Evolutionary conservation across 106 monocot genomes (phyloP), one percentile per base, ranked within the genome.

Genomic region (Dactylorhiza incarnata): DNA sequence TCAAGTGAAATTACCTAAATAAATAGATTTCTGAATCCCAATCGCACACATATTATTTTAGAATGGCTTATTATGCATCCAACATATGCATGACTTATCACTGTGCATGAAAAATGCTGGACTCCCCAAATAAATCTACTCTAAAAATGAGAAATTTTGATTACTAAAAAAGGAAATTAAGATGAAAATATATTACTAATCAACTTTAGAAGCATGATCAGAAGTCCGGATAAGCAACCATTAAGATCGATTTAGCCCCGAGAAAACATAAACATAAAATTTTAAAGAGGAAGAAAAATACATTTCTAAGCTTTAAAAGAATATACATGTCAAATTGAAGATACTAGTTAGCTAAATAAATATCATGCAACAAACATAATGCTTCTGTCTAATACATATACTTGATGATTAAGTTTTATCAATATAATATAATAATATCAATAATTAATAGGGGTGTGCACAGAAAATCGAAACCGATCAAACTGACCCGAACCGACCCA

Each of bases 121-220:
- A 37, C 1, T 37, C 37, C 37, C 37, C 37, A 37, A 37, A 37
- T 37, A 37, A 37, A 37, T 37, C 37, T 3, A 37, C 37, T 37
- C 37, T 37, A 37, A 37, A 37, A 37, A n/a, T 37, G 37, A 37
- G 37, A 37, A 37, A 37, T 37, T 37, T 37, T 37, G 37, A 37
- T 37, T 37, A 2, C 37, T 93, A 75, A 51, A 83, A 48, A 81
- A 59, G 45, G n/a, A 68, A 73, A 67, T 53, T 20, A 59, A 29
- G 65, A 65, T 37, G 45, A 13, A 75, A 43, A 67, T 46, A 56
- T 59, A 56, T 43, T 54, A 63, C 3, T 12, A 63, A 74, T 61
- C 50, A 72, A 9, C 66, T 66, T 37, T 66, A 66, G 37, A 37
- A 66, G 9, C 19, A 66, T 66, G 66, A 37, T 37, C 66, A 29